A percentile compares a stretch with the other conserved stretches of the same genome.
These are phyloP conservation scores for Zea luxurians DNA, from an alignment of 176 grass and related monocot genomes.

Conservation along the genomic window DNA sequence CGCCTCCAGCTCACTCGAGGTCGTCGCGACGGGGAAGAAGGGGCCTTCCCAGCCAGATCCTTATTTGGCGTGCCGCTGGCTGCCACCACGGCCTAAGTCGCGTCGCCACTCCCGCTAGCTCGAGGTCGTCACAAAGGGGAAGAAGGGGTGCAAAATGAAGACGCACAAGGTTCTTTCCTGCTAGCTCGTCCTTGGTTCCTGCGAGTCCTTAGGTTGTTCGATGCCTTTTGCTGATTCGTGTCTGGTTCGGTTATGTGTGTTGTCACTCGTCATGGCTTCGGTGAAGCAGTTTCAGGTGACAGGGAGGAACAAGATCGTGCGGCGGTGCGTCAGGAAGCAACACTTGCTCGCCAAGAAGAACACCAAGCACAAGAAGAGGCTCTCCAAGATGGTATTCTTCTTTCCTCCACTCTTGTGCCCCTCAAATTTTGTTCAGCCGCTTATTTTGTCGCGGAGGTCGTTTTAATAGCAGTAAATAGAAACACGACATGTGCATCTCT, in stretches of 20 bases:
- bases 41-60: conserved; percentile 58
- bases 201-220: neutral
- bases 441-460: too few species aligned
- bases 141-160: too few species aligned
- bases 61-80: too few species aligned
- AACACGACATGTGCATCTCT: too few species aligned
- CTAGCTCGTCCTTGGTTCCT: neutral
- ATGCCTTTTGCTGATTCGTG: conserved; percentile 30
- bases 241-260: neutral
- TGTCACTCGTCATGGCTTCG: conserved; percentile 36
- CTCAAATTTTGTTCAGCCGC: too few species aligned
- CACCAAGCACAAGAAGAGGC: conserved; percentile 9
- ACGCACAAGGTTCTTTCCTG: conserved; percentile 59
- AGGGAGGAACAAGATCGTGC: conserved; percentile 62
- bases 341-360: conserved; percentile 77
- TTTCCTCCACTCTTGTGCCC: too few species aligned
- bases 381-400: conserved; percentile 68
- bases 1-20: too few species aligned
- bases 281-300: conserved; percentile 71
- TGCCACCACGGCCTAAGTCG: too few species aligned
- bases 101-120: too few species aligned
- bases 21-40: conserved; percentile 33
- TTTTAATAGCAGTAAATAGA: too few species aligned
- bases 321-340: conserved; percentile 66
- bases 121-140: too few species aligned